phyloP scores from a whole-genome alignment of 352 stramenopile species.

The Globisporangium ultimum region DNA sequence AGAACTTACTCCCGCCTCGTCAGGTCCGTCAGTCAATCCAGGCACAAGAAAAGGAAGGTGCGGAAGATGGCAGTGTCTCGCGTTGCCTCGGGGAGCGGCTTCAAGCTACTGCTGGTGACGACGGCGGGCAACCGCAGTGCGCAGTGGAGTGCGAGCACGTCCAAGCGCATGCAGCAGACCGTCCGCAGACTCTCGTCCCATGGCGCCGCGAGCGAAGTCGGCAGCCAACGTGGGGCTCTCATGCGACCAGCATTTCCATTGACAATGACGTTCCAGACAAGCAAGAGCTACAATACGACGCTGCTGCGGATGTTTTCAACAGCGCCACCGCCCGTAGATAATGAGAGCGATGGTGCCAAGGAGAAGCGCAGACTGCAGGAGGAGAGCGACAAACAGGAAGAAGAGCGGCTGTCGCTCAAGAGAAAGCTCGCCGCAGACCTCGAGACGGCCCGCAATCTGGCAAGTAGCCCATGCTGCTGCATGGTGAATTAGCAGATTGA shows the following conservation, averaged over 20 bases:
- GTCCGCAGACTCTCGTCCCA: conserved; percentile 1
- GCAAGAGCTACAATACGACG: conserved; percentile 9
- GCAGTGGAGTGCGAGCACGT: neutral
- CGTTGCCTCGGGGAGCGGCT: neutral
- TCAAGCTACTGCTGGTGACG: conserved; percentile 10
- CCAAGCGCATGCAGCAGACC: conserved; percentile 1
- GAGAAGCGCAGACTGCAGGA: neutral
- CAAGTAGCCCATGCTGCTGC: conserved; percentile 10
- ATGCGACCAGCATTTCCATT: neutral
- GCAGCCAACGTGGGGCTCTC: neutral
- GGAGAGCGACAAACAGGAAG: conserved; percentile 24
- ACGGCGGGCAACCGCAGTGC: neutral
- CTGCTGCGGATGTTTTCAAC: conserved; percentile 8
- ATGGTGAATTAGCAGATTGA: neutral
- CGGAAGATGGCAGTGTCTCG: conserved; percentile 3
- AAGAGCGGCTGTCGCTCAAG: conserved; percentile 33
- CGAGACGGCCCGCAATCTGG: conserved; percentile 39
- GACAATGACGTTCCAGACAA: conserved; percentile 2
- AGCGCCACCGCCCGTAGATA: conserved; percentile 6
- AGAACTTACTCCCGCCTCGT: too few species aligned
- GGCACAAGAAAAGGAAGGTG: neutral
- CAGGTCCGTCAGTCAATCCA: too few species aligned
- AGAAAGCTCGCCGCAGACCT: conserved; percentile 51
- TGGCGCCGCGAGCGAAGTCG: neutral
- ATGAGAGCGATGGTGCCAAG: neutral